Percentiles rank a stretch among this genome's conserved stretches.
Evolutionary conservation across 2,329 filamentous ascomycete genomes (phyloP).

Genomic region (Penicillium sp.): DNA sequence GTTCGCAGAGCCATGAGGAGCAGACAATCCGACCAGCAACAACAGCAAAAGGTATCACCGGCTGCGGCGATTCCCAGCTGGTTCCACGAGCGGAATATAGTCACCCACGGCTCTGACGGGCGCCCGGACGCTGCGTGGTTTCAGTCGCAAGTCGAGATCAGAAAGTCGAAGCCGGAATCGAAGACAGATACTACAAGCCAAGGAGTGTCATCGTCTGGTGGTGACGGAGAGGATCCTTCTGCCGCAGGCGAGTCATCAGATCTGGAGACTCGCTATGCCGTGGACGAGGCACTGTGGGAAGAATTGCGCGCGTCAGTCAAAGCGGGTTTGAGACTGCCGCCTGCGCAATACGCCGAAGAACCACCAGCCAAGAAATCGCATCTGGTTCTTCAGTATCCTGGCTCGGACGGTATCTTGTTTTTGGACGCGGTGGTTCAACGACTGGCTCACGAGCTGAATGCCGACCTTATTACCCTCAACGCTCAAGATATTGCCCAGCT

Average conservation of each 20-base stretch:
- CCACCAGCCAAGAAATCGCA: slow-evolving; percentile 57
- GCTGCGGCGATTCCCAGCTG: slow-evolving; percentile 38
- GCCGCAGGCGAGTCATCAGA: slow-evolving; percentile 18
- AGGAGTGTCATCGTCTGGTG: slow-evolving; percentile 15
- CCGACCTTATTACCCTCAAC: slow-evolving; percentile 47
- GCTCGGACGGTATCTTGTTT: slow-evolving; percentile 55
- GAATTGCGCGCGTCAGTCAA: slow-evolving; percentile 55
- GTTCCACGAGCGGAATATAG: slow-evolving; percentile 41
- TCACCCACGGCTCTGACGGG: slow-evolving; percentile 25
- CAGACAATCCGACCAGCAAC: slow-evolving; percentile 28
- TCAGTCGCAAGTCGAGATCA: slow-evolving; percentile 32
- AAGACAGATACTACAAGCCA: slow-evolving; percentile 18
- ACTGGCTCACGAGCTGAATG: slow-evolving; percentile 59
- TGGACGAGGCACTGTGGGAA: slow-evolving; percentile 46
- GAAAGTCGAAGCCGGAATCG: slow-evolving; percentile 19
- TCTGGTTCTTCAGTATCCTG: slow-evolving; percentile 61
- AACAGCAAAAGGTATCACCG: slow-evolving; percentile 22
- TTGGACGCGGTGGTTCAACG: slow-evolving; percentile 65
- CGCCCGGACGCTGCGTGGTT: slow-evolving; percentile 11
- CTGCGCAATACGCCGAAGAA: slow-evolving; percentile 45
- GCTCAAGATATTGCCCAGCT: slow-evolving; percentile 51
- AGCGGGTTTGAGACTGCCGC: slow-evolving; percentile 51
- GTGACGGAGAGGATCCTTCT: slow-evolving; percentile 31
- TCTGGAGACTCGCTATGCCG: slow-evolving; percentile 38
- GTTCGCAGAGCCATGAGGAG: slow-evolving; percentile 44